These are phyloP conservation scores for Marvania coccoides DNA, from an alignment of 139 green algal genomes.

Conservation along the genomic window DNA sequence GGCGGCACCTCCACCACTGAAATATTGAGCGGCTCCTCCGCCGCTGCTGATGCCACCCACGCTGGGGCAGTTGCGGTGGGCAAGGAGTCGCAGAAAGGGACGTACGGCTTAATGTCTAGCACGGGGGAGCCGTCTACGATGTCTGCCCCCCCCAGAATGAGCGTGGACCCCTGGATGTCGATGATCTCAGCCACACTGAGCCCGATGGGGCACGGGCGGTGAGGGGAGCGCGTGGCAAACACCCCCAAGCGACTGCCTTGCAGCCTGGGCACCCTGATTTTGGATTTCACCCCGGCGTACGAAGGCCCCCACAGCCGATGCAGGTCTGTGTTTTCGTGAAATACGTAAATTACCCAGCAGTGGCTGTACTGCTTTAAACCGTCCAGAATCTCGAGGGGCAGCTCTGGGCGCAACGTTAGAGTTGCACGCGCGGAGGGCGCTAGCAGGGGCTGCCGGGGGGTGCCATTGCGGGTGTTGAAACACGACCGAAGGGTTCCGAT, in stretches of 20 bases:
- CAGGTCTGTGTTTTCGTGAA: conserved; percentile 87
- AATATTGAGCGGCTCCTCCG: conserved; percentile 20
- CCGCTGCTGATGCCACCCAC: conserved; percentile 55
- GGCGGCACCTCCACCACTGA: background rate
- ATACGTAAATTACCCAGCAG: conserved; percentile 91
- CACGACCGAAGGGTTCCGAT: conserved; percentile 54
- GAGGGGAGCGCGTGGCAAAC: conserved; percentile 80
- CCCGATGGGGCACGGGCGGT: conserved; percentile 67
- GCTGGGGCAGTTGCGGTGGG: conserved; percentile 49
- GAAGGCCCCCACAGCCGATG: conserved; percentile 14
- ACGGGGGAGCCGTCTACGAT: conserved; percentile 85
- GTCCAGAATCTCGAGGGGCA: conserved; percentile 57
- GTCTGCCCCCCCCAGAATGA: conserved; percentile 73
- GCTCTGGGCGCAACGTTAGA: conserved; percentile 45
- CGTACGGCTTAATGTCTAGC: conserved; percentile 91
- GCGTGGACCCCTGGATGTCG: conserved; percentile 24
- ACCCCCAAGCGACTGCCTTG: conserved; percentile 72
- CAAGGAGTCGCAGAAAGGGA: conserved; percentile 77
- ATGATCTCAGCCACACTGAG: conserved; percentile 65
- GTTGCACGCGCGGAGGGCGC: conserved; percentile 50
- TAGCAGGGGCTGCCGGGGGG: conserved; percentile 77
- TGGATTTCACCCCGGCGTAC: conserved; percentile 44
- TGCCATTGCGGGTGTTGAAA: conserved; percentile 68
- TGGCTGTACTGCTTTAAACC: conserved; percentile 82
- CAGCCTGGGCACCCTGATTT: conserved; percentile 74